Percentiles rank a stretch among this genome's conserved stretches.
These are phyloP conservation scores for Periglandula ipomoeae DNA, from an alignment of 2,329 filamentous ascomycete genomes.

Conservation along the genomic window DNA sequence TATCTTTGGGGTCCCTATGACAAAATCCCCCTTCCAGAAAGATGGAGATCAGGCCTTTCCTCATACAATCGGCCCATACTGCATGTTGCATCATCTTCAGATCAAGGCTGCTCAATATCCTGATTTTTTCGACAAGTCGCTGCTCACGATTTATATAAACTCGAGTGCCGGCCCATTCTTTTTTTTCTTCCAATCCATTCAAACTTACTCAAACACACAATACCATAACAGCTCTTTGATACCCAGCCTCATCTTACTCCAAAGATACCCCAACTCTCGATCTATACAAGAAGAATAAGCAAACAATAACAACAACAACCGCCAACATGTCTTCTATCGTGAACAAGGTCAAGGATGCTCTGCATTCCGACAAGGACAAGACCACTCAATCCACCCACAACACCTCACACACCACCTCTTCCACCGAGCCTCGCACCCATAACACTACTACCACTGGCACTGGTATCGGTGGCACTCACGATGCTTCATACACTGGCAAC, in stretches of 20 bases:
- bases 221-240: background rate
- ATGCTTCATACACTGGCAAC: conserved; percentile 22
- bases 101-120: background rate
- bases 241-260: background rate
- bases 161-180: background rate
- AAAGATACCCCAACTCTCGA: background rate
- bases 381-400: conserved; percentile 1
- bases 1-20: conserved; percentile 3
- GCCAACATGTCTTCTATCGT: conserved; percentile 43
- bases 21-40: conserved; percentile 1
- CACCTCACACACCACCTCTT: conserved; percentile 25
- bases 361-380: conserved; percentile 32
- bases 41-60: background rate
- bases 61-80: background rate
- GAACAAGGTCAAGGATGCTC: conserved; percentile 51
- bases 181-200: background rate
- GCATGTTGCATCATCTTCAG: conserved; percentile 4
- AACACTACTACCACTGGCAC: conserved; percentile 12
- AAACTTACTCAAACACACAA: background rate
- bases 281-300: too few species aligned
- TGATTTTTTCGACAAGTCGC: background rate
- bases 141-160: conserved; percentile 7
- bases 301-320: background rate
- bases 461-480: conserved; percentile 13
- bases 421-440: conserved; percentile 38